Base-by-base conservation (phyloP, 352 stramenopile genomes). In the Pythium pectinolyticum region DNA sequence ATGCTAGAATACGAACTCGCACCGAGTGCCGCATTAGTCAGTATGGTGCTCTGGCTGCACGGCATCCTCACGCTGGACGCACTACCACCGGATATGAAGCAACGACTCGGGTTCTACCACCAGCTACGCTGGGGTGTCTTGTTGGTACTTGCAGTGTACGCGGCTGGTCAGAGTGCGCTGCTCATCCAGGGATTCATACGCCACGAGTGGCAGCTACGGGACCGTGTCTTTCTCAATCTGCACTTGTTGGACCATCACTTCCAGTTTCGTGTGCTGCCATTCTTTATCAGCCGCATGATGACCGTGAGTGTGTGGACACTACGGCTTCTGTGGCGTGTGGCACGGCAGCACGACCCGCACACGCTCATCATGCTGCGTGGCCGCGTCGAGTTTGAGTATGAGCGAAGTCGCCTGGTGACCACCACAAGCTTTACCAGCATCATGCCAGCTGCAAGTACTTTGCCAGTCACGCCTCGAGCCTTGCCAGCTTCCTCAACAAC, bases 231-330 rank as follows among this genome's bases (percentile, higher is more conserved):
- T 8, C 22, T 50, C 25, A 31, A 17, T 15, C 5, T 24, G 0
- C 14, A 9, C 1, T 8, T 64, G 5, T 15, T 48, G 31, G 49
- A 55, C 20, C 49, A 22, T 15, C 7, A 22, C 9, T 19, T 68
- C 17, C 50, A 56, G 17, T 72, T 64, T 40, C 51, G 41, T 15
- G 59, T 61, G n/a, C 27, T 61, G 39, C 54, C 65, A 25, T 68
- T 72, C 28, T 54, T 72, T 5, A 22, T 67, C 4, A 65, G 59
- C 14, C 49, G 66, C 14, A 25, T 66, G 17, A 43, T 57, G 22
- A 72, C 55, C 17, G 27, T 72, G 15, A 25, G 37, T 14, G 31
- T 72, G 24, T 72, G 66, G 66, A 64, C 66, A 5, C 19, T 49
- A 7, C 66, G 66, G 7, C 49, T 66, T 1, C 27, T 68, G 19